Evolutionary conservation across 1,284 basidiomycete genomes (phyloP), one percentile per base, ranked within the genome.

Genomic region (Trametes hirsuta): DNA sequence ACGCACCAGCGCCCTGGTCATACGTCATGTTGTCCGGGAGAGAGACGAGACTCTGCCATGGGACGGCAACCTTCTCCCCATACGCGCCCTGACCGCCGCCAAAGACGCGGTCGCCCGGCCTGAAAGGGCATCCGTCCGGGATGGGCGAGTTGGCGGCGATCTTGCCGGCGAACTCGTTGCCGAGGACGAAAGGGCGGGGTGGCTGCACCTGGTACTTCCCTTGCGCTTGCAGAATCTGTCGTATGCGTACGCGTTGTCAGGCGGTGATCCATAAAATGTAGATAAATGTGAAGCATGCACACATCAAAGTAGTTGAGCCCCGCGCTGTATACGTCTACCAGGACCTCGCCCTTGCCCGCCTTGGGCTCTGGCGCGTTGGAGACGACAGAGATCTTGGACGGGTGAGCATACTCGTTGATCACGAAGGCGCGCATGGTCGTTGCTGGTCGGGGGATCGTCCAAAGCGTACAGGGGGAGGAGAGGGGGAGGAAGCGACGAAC

Each of bases 151-250:
- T 76, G 11, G 74, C 65, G 5, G 91, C 81, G 66, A 98, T 87
- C 58, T 79, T 82, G 0, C 97, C 97, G 2, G 95, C 86, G 70
- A 98, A 92, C 75, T 99, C 94, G 61, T 86, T 82, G 21, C 94
- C 94, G 6, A 94, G 82, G 10, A 86, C 80, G 76, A 95, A 97
- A 0, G 95, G 95, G 52, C 94, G 80, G 0, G 91, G 84, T 0
- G 92, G 93, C 71, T 95, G 88, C 60, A 77, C 77, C 73, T 97
- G 94, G 72, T 96, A 91, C 79, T 91, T 94, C 53, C 94, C 94
- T 76, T 95, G 91, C 1, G 88, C 79, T 78, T 94, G 92, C 24
- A 95, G 77, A 65, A 94, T 93, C 88, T 91, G 39, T 10, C 41
- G 52, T 24, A 5, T 35, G 34, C 51, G 15, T 37, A 60, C 12